Evolutionary conservation across 2,329 filamentous ascomycete genomes (phyloP).

Genomic region (Colletotrichum incanum): DNA sequence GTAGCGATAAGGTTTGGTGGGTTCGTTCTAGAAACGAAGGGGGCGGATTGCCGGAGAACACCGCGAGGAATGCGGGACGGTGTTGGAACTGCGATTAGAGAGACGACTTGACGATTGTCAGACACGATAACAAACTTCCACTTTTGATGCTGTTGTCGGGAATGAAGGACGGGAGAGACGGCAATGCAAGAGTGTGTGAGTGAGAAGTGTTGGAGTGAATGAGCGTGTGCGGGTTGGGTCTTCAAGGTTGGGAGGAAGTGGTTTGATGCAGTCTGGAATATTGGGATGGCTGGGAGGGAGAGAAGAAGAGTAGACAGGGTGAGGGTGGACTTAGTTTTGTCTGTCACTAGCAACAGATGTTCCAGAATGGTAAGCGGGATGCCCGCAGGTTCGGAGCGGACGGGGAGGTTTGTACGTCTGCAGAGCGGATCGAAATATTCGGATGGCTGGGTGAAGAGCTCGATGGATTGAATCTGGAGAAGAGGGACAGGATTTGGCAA

Average conservation of each 20-base stretch:
- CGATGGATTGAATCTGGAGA: constrained; percentile 36
- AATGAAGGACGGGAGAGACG: constrained; percentile 20
- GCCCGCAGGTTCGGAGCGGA: constrained; percentile 27
- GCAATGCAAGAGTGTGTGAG: constrained; percentile 23
- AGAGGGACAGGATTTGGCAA: constrained; percentile 12
- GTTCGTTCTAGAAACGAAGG: constrained; percentile 3
- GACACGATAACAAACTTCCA: constrained; percentile 40
- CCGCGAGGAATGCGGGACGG: constrained; percentile 44
- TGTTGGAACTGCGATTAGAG: constrained; percentile 33
- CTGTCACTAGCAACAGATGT: constrained; percentile 42
- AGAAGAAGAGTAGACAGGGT: constrained; percentile 29
- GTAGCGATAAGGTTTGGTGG: constrained; percentile 6
- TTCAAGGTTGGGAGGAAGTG: constrained; percentile 34
- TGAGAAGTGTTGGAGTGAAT: constrained; percentile 23
- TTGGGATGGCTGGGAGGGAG: constrained; percentile 41
- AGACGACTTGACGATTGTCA: constrained; percentile 30
- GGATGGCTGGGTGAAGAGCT: constrained; percentile 45
- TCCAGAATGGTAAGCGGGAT: constrained; percentile 30
- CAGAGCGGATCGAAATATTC: constrained; percentile 44
- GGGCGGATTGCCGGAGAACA: constrained; percentile 29
- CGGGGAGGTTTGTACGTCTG: constrained; percentile 34
- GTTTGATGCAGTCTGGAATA: constrained; percentile 36
- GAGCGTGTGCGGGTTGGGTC: constrained; percentile 21
- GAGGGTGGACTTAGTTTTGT: constrained; percentile 43
- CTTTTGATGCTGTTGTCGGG: constrained; percentile 26